Base-by-base conservation (phyloP, 208 protist genomes). In the Leishmania tropica region DNA sequence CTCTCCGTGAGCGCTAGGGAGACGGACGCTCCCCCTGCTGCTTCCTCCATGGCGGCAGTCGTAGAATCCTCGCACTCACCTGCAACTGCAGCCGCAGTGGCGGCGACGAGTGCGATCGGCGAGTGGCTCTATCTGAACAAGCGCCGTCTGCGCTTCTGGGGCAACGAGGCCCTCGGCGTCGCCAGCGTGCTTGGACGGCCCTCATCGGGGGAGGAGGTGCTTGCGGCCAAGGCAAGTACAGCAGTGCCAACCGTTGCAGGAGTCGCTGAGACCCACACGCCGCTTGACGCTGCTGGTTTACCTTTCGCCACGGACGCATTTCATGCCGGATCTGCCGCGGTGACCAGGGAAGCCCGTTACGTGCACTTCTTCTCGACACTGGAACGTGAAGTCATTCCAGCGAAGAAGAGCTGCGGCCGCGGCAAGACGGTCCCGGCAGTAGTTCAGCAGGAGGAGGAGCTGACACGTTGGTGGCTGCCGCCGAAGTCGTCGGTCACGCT, bases 401-500 rank as follows among this genome's bases (percentile, higher is more conserved):
- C 77, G 5, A 94, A 94, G 86, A 90, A 87, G 75, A 75, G 62
- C 24, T 42, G 47, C 21, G 21, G 24, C 35, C 87, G 85, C 64
- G 90, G 89, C 75, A 74, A 79, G 68, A 84, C 81, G 45, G n/a
- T 81, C 13, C 73, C 81, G 17, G 75, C 81, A 1, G 64, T 84
- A 5, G 68, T 87, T 19, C 40, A 87, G 45, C 84, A 86, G 64
- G 79, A 86, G 54, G 92, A 95, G 76, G 89, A 96, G 88, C 56
- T 87, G 40, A 97, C 92, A 40, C 93, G 97, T 13, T 99, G 97
- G 96, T 78, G 94, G 40, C 78, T 99, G 40, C 93, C 87, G 0
- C 80, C 96, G 31, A 81, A 87, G 47, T 93, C 92, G 45, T 92
- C 88, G 2, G 80, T 95, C 56, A 75, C 87, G 13, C 78, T 99